Percentiles rank a stretch among this genome's conserved stretches.
These are phyloP conservation scores for Euphorbia tirucalli DNA, from an alignment of 345 rosid species.

Conservation along the genomic window DNA sequence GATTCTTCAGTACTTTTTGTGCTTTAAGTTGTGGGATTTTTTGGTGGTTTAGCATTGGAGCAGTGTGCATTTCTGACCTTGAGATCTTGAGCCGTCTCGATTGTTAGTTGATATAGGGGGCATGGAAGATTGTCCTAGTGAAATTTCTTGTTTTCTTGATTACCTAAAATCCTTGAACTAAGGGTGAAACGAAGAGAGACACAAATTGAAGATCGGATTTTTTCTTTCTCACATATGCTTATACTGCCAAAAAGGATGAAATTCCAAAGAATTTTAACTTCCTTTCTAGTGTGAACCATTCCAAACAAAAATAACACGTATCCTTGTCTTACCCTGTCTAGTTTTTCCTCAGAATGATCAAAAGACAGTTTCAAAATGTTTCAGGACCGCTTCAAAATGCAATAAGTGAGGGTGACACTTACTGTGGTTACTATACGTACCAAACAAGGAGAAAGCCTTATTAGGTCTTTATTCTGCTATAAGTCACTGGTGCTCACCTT, in stretches of 20 bases:
- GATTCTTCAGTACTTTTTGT: conserved; percentile 6
- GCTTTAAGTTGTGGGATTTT: not conserved
- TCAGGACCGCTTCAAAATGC: not conserved
- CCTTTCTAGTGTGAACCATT: not conserved
- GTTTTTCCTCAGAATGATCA: not conserved
- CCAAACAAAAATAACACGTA: not conserved
- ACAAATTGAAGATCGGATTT: not conserved
- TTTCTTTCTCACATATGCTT: not conserved
- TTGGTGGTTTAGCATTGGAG: not conserved
- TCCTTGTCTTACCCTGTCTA: not conserved
- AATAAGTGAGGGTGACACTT: not conserved
- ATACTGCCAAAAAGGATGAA: not conserved
- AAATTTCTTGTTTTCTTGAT: not conserved
- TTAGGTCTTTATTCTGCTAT: not conserved
- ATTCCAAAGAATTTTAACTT: not conserved
- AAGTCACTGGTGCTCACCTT: not conserved
- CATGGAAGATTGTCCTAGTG: not conserved
- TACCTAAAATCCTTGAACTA: not conserved
- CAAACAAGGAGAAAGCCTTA: not conserved
- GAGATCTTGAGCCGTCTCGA: not conserved
- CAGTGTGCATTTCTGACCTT: not conserved
- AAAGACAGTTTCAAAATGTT: not conserved
- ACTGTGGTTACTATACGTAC: not conserved
- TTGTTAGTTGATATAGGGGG: not conserved
- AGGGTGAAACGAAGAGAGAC: too few relatives aligned